Evolutionary conservation across 306 rosid genomes (phyloP).

Genomic region (Dryas drummondii): DNA sequence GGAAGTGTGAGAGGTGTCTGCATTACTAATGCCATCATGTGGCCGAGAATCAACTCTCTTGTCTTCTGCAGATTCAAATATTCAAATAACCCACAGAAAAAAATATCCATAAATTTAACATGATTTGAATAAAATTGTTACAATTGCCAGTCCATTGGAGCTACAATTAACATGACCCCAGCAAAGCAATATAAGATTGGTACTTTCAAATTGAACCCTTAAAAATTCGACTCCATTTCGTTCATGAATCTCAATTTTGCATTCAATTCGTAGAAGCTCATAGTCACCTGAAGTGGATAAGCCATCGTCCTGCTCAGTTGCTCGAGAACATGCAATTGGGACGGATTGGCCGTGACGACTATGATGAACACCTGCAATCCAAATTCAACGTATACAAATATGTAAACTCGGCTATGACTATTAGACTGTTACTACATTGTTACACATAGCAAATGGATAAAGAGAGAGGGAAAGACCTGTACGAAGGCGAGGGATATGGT

Average conservation of each 20-base stretch:
- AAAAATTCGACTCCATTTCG: neutral
- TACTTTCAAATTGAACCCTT: neutral
- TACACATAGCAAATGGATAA: neutral
- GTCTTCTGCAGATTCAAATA: constrained; percentile 41
- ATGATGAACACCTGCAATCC: constrained; percentile 41
- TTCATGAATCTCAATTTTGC: neutral
- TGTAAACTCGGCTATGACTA: neutral
- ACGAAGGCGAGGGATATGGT: constrained; percentile 30
- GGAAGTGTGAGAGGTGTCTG: constrained; percentile 23
- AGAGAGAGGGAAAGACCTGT: constrained; percentile 39
- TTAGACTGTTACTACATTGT: neutral
- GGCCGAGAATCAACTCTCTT: constrained; percentile 42
- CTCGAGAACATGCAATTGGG: constrained; percentile 47
- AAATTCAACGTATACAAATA: constrained; percentile 15
- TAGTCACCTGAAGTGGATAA: constrained; percentile 53
- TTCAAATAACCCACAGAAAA: constrained; percentile 1
- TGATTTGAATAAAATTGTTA: neutral
- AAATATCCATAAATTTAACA: neutral
- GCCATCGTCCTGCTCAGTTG: constrained; percentile 44
- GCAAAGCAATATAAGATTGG: neutral
- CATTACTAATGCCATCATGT: constrained; percentile 31
- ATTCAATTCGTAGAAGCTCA: neutral
- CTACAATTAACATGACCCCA: neutral
- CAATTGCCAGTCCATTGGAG: neutral
- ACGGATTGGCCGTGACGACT: constrained; percentile 33